A percentile compares a stretch with the other conserved stretches of the same genome.
Conservation (phyloP, 495 filamentous ascomycete species). For the Halenospora varia region DNA sequence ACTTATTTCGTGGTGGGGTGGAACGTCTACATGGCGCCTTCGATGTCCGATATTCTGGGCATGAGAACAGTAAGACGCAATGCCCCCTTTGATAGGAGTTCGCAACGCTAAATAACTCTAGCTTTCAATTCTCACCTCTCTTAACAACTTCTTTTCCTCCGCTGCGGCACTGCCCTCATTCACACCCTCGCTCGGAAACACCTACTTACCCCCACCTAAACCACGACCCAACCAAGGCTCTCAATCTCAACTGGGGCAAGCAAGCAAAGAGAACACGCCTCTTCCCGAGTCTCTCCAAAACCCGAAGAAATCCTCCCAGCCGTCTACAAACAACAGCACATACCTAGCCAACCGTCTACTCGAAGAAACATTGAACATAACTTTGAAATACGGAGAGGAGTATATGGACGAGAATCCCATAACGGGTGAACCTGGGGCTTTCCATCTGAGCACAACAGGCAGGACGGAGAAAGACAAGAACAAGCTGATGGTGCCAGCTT, state of each 20-base stretch:
- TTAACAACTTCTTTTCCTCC: slow-evolving; percentile 64
- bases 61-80: slow-evolving; percentile 62
- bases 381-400: slow-evolving; percentile 64
- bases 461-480: slow-evolving; percentile 24
- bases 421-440: slow-evolving; percentile 80
- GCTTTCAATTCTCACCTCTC: slow-evolving; percentile 54
- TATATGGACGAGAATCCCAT: slow-evolving; percentile 92
- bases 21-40: slow-evolving; percentile 87
- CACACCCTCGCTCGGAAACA: slow-evolving; percentile 69
- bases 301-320: slow-evolving; percentile 20
- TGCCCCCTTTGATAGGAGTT: slow-evolving; percentile 4
- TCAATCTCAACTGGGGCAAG: slow-evolving; percentile 25
- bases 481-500: slow-evolving; percentile 16
- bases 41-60: slow-evolving; percentile 69
- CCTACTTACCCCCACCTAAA: slow-evolving; percentile 54
- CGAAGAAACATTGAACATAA: slow-evolving; percentile 62
- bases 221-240: slow-evolving; percentile 28
- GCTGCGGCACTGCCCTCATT: slow-evolving; percentile 59
- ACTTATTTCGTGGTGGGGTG: slow-evolving; percentile 83
- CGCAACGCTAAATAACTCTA: slow-evolving; percentile 14
- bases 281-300: slow-evolving; percentile 43
- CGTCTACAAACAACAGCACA: slow-evolving; percentile 31
- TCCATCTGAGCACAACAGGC: slow-evolving; percentile 65
- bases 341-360: slow-evolving; percentile 50
- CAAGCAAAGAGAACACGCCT: slow-evolving; percentile 54